Percentiles rank a stretch among this genome's conserved stretches.
These are phyloP conservation scores for Russula earlei DNA, from an alignment of 768 basidiomycete species.

Conservation along the genomic window DNA sequence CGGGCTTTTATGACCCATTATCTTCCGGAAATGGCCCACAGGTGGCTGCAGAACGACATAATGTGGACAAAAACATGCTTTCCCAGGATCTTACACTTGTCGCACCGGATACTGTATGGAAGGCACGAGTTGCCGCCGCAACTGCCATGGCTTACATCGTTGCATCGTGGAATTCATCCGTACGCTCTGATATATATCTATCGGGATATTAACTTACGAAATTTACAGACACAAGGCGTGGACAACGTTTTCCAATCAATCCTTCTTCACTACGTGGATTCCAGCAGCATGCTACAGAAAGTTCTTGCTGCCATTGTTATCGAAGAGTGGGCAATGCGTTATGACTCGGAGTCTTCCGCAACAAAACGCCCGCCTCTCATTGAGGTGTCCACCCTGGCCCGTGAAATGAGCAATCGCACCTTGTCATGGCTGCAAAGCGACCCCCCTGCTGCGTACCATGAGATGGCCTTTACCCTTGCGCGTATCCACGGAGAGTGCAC, in stretches of 20 bases:
- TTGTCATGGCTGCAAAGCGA: slow-evolving; percentile 64
- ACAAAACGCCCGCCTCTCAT: slow-evolving; percentile 34
- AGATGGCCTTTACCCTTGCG: slow-evolving; percentile 74
- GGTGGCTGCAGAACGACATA: slow-evolving; percentile 57
- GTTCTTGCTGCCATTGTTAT: slow-evolving; percentile 77
- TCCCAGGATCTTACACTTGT: slow-evolving; percentile 83
- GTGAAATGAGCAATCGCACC: slow-evolving; percentile 58
- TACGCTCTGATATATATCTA: slow-evolving; percentile 27
- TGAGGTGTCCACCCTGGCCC: slow-evolving; percentile 49
- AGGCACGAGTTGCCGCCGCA: slow-evolving; percentile 71
- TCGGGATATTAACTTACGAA: background rate
- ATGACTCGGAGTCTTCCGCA: slow-evolving; percentile 29
- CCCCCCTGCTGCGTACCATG: slow-evolving; percentile 76
- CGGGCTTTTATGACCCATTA: slow-evolving; percentile 57
- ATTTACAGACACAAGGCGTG: slow-evolving; percentile 30
- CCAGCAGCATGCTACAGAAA: slow-evolving; percentile 86
- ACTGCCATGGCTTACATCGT: slow-evolving; percentile 67
- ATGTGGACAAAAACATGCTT: slow-evolving; percentile 95
- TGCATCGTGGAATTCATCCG: slow-evolving; percentile 54
- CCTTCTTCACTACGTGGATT: slow-evolving; percentile 70
- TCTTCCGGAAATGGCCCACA: slow-evolving; percentile 39
- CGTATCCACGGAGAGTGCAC: slow-evolving; percentile 76
- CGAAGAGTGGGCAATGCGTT: slow-evolving; percentile 81
- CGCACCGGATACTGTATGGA: slow-evolving; percentile 61
- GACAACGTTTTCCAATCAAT: slow-evolving; percentile 69